phyloP scores from a whole-genome alignment of 1,284 basidiomycete genomes.

The Gymnopus androsaceus region DNA sequence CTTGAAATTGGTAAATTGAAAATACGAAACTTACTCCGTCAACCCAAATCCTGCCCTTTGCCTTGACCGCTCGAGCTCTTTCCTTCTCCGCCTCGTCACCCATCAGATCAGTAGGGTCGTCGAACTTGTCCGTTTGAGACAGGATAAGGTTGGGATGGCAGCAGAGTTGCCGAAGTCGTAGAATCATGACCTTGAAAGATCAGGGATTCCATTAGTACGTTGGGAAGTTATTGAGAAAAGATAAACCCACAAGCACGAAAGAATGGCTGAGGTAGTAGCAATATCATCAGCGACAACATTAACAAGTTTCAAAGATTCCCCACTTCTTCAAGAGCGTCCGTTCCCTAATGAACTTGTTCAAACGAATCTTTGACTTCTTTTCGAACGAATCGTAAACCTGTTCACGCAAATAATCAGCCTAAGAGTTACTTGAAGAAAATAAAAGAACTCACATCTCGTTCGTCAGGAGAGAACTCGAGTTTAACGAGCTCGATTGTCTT shows the following conservation, averaged over 20 bases:
- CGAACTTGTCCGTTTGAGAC: slow-evolving; percentile 44
- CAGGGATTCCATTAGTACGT: not conserved
- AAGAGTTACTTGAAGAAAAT: not conserved
- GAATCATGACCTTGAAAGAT: slow-evolving; percentile 53
- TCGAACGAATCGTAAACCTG: slow-evolving; percentile 67
- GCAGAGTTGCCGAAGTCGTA: slow-evolving; percentile 68
- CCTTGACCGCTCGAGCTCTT: slow-evolving; percentile 51
- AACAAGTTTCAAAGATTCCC: slow-evolving; percentile 21
- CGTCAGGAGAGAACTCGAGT: slow-evolving; percentile 60
- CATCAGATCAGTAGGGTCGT: slow-evolving; percentile 52
- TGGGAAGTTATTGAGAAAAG: not conserved
- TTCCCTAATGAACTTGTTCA: slow-evolving; percentile 60
- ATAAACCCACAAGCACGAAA: slow-evolving; percentile 42
- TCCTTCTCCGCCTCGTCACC: slow-evolving; percentile 55
- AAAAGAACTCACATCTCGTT: slow-evolving; percentile 51
- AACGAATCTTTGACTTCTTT: slow-evolving; percentile 48
- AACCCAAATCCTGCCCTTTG: slow-evolving; percentile 59
- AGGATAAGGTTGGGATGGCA: slow-evolving; percentile 66
- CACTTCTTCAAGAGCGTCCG: slow-evolving; percentile 65
- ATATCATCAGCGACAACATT: slow-evolving; percentile 12
- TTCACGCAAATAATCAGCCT: not conserved
- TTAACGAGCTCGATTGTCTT: slow-evolving; percentile 62
- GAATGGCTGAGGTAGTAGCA: slow-evolving; percentile 40
- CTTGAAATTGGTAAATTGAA: slow-evolving; percentile 35
- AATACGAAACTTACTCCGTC: slow-evolving; percentile 35